Conservation (phyloP, 495 filamentous ascomycete species). For the Penicillium pancosmium region DNA sequence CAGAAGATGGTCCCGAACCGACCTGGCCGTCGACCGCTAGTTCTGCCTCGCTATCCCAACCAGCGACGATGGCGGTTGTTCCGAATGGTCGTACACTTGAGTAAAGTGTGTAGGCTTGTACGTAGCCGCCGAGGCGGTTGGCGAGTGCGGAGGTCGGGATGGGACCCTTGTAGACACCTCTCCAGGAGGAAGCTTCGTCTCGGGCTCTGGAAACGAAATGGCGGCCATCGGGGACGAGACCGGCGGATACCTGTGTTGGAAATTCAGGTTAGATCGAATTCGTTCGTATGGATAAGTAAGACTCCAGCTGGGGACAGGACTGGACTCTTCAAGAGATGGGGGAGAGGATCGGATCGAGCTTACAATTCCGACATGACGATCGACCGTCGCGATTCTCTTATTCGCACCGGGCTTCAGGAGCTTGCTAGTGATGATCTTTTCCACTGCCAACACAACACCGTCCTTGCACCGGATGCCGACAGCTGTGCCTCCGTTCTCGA, state of each 20-base stretch:
- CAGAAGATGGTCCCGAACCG: slow-evolving; percentile 72
- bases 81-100: slow-evolving; percentile 94
- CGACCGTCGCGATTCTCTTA: slow-evolving; percentile 93
- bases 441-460: slow-evolving; percentile 92
- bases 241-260: slow-evolving; percentile 75
- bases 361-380: slow-evolving; percentile 93
- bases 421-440: slow-evolving; percentile 96
- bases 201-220: slow-evolving; percentile 94
- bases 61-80: slow-evolving; percentile 90
- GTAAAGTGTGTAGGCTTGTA: slow-evolving; percentile 97
- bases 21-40: slow-evolving; percentile 83
- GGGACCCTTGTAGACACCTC: slow-evolving; percentile 84
- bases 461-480: slow-evolving; percentile 97
- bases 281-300: too few relatives aligned
- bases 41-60: slow-evolving; percentile 86
- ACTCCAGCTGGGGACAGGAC: too few relatives aligned
- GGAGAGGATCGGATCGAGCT: slow-evolving; percentile 31
- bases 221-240: slow-evolving; percentile 89
- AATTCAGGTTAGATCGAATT: not conserved
- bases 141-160: slow-evolving; percentile 86
- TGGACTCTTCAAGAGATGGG: too few relatives aligned
- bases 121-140: slow-evolving; percentile 88
- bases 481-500: slow-evolving; percentile 96
- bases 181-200: slow-evolving; percentile 89
- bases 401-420: slow-evolving; percentile 91